phyloP scores from a whole-genome alignment of 2,329 filamentous ascomycete genomes.

The Orbilia blumenaviensis region DNA sequence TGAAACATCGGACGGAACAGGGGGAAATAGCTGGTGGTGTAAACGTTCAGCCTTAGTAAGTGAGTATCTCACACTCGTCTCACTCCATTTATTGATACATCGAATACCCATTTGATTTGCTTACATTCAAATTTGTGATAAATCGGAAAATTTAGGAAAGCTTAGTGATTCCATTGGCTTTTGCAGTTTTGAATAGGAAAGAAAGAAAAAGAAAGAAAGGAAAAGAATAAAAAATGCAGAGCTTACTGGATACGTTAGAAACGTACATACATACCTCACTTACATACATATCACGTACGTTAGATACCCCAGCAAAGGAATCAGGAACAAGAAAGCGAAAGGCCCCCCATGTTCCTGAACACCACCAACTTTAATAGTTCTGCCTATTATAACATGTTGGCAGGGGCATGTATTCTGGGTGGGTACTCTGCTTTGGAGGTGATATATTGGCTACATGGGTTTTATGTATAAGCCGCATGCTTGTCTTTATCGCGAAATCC shows the following conservation, averaged over 20 bases:
- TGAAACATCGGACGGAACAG: slow-evolving; percentile 45
- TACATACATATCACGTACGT: not conserved
- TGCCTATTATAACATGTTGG: slow-evolving; percentile 19
- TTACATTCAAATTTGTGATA: not conserved
- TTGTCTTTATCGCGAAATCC: slow-evolving; percentile 37
- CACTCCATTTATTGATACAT: too few species aligned
- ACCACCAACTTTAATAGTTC: slow-evolving; percentile 37
- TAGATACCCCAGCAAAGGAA: not conserved
- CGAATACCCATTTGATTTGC: too few species aligned
- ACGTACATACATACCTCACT: not conserved
- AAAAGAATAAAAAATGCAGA: not conserved
- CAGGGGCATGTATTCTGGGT: slow-evolving; percentile 6
- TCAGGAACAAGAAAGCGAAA: slow-evolving; percentile 42
- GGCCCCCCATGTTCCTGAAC: not conserved
- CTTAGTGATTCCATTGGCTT: slow-evolving; percentile 5
- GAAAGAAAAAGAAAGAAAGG: not conserved
- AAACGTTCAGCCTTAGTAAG: not conserved
- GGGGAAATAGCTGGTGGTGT: too few species aligned
- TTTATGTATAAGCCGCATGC: slow-evolving; percentile 27
- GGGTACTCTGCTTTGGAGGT: not conserved
- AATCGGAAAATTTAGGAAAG: not conserved
- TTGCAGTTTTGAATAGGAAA: not conserved
- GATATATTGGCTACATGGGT: slow-evolving; percentile 28
- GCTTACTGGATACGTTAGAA: too few species aligned
- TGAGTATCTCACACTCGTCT: too few species aligned